phyloP scores from a whole-genome alignment of 257 asterid genomes.

The Salvia hispanica region DNA sequence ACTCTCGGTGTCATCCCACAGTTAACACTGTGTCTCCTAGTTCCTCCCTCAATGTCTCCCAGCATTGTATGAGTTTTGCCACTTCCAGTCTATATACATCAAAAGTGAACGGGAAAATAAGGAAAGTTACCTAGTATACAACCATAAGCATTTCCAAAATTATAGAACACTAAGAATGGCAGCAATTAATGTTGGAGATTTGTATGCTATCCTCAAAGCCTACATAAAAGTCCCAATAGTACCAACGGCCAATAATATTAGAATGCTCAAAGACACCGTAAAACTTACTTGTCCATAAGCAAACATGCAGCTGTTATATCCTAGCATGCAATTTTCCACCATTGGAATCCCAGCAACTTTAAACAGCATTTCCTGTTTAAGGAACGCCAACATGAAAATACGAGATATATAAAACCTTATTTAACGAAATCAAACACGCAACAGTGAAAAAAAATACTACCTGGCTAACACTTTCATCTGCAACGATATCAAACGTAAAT shows the following conservation, averaged over 20 bases:
- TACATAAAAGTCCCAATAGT: background rate
- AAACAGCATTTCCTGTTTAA: conserved; percentile 81
- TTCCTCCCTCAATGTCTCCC: conserved; percentile 96
- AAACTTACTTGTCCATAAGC: conserved; percentile 95
- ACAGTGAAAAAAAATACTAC: conserved; percentile 49
- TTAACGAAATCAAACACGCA: background rate
- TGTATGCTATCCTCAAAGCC: conserved; percentile 3
- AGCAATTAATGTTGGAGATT: conserved; percentile 1
- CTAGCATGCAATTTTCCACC: conserved; percentile 97
- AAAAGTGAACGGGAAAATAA: conserved; percentile 13
- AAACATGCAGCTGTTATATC: conserved; percentile 98
- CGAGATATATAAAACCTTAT: background rate
- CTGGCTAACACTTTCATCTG: conserved; percentile 95
- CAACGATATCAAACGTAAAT: conserved; percentile 85
- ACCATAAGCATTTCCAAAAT: background rate
- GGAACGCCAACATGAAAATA: conserved; percentile 23
- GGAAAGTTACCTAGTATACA: background rate
- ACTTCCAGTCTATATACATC: conserved; percentile 81
- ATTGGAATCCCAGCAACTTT: conserved; percentile 88
- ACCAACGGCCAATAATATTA: background rate
- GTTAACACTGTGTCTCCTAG: conserved; percentile 87
- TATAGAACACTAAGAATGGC: conserved; percentile 14
- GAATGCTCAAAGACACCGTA: background rate
- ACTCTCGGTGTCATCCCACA: conserved; percentile 99
- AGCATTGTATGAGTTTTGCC: conserved; percentile 99